These are phyloP conservation scores for Arachnomyces sp. DNA, from an alignment of 2,329 filamentous ascomycete genomes.

Conservation along the genomic window DNA sequence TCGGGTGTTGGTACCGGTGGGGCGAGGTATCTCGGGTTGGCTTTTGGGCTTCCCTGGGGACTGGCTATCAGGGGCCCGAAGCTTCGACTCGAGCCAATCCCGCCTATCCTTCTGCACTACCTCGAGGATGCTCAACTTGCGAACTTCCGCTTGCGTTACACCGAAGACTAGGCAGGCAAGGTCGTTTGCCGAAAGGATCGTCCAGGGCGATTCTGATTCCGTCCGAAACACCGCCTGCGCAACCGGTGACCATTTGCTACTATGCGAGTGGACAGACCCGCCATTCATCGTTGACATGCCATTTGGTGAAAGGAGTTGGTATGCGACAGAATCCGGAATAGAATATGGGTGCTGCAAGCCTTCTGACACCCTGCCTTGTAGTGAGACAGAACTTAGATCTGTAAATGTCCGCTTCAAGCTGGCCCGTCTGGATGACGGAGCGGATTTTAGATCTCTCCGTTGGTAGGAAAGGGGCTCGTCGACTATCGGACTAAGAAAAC, in stretches of 20 bases:
- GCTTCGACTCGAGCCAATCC: slow-evolving; percentile 80
- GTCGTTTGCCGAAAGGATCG: slow-evolving; percentile 92
- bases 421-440: slow-evolving; percentile 54
- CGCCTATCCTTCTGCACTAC: slow-evolving; percentile 85
- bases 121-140: slow-evolving; percentile 89
- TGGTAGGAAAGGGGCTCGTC: slow-evolving; percentile 20
- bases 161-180: slow-evolving; percentile 96
- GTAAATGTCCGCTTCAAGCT: slow-evolving; percentile 82
- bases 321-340: slow-evolving; percentile 20
- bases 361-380: slow-evolving; percentile 80
- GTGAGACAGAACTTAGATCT: slow-evolving; percentile 64
- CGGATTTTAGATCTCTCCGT: slow-evolving; percentile 26
- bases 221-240: slow-evolving; percentile 97
- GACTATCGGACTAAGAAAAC: slow-evolving; percentile 21
- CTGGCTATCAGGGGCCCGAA: slow-evolving; percentile 55
- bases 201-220: slow-evolving; percentile 85
- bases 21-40: slow-evolving; percentile 31
- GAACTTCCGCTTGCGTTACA: slow-evolving; percentile 92
- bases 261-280: slow-evolving; percentile 68
- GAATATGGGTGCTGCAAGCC: slow-evolving; percentile 76
- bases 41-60: slow-evolving; percentile 26
- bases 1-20: slow-evolving; percentile 27
- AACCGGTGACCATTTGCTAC: slow-evolving; percentile 80
- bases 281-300: slow-evolving; percentile 29
- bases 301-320: slow-evolving; percentile 38